These are phyloP conservation scores for Senecio squalidus DNA, from an alignment of 140 eudicot species.

Conservation along the genomic window DNA sequence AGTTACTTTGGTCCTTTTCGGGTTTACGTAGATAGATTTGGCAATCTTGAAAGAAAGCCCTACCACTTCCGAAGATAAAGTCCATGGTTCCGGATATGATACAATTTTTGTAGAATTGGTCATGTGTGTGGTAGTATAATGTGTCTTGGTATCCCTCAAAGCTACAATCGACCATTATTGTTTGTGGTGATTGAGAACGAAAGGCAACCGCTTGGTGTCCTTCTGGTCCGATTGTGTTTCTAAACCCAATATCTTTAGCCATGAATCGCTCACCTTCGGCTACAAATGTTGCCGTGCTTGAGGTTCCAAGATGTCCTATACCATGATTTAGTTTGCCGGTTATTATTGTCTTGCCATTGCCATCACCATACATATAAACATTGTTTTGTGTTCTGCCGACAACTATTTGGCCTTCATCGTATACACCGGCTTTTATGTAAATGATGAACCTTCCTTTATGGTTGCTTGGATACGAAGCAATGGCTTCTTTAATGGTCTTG, in stretches of 20 bases:
- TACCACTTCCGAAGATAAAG: constrained; percentile 27
- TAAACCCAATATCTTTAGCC: constrained; percentile 26
- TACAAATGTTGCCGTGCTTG: constrained; percentile 25
- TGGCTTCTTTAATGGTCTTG: constrained; percentile 29
- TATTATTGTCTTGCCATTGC: constrained; percentile 25
- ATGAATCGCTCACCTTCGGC: constrained; percentile 38
- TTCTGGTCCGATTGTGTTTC: constrained; percentile 25
- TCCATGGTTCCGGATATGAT: constrained; percentile 30
- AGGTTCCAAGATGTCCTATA: not conserved
- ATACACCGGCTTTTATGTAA: constrained; percentile 19
- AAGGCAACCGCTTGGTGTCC: constrained; percentile 37
- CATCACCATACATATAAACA: constrained; percentile 34
- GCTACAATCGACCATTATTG: constrained; percentile 31
- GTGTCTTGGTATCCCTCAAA: constrained; percentile 38
- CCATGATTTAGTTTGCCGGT: constrained; percentile 12
- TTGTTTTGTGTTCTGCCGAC: constrained; percentile 21
- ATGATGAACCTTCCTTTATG: constrained; percentile 27
- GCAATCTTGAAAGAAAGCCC: constrained; percentile 29
- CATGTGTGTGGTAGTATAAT: constrained; percentile 24
- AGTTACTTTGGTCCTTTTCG: constrained; percentile 19
- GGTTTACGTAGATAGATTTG: constrained; percentile 27
- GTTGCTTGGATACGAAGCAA: constrained; percentile 14
- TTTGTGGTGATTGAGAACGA: constrained; percentile 20
- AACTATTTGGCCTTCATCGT: constrained; percentile 22
- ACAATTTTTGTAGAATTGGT: constrained; percentile 39